Base-by-base conservation (phyloP, 495 filamentous ascomycete genomes). In the Niebla homalea region DNA sequence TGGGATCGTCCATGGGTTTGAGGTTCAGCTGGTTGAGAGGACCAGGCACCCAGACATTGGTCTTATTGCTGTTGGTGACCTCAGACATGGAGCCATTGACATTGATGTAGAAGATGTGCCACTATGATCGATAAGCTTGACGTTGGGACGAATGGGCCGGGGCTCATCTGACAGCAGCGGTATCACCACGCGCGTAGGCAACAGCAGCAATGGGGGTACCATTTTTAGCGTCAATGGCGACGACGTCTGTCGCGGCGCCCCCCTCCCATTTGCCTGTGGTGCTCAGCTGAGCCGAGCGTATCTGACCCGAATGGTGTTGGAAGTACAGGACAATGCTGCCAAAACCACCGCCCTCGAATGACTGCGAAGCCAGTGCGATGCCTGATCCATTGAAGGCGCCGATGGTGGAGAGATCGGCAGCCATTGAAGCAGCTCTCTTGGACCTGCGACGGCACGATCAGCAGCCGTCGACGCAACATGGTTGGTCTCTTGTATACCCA, bases 361-460 rank as follows among this genome's bases (percentile, higher is more conserved):
- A 64, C 35, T 65, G 54, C 1, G 63, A 64, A 21, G 64, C 62
- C 36, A 66, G 26, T 2, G 64, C 64, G 22, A 66, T 62, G 5
- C 64, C 62, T 2, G 64, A 63, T 37, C 62, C 64, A 49, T 66
- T 64, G 59, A 66, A 63, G 2, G 64, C 64, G 22, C 64, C 64
- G 35, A 50, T 51, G 18, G 53, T 56, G 15, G 62, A 63, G 19
- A 59, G 45, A 19, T 56, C 57, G 0, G 25, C 10, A 21, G 42
- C 5, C 6, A 37, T 14, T 1, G 42, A 14, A 2, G 44, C n/a
- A 11, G 16, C 36, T 16, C 29, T 48, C 19, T 40, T 38, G 3
- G 49, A 52, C 11, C 49, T 52, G 14, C 10, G 45, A 11, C 21
- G 29, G 14, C 8, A 37, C 16, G 41, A 44, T 38, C 36, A 37